Evolutionary conservation across 2,329 filamentous ascomycete species (phyloP).

Genomic region (Oidium heveae): DNA sequence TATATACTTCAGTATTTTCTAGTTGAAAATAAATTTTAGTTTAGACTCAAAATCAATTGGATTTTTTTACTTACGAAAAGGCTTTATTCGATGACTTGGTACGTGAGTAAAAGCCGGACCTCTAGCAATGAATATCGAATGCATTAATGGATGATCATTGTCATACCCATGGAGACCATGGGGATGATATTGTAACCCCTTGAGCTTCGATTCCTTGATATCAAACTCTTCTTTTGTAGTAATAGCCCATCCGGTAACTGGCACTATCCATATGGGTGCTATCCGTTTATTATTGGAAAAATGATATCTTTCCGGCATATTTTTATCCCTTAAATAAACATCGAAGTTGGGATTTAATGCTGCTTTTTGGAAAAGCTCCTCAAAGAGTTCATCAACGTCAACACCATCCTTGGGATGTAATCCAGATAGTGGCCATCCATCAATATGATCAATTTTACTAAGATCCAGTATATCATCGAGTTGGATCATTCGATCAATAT

Average conservation of each 20-base stretch:
- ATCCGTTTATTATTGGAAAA: constrained; percentile 75
- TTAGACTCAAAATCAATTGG: neutral
- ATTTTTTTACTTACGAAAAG: constrained; percentile 42
- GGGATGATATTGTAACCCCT: constrained; percentile 47
- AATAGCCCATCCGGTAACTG: constrained; percentile 79
- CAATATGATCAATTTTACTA: constrained; percentile 51
- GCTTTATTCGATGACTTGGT: constrained; percentile 52
- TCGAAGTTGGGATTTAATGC: constrained; percentile 46
- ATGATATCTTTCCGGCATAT: constrained; percentile 86
- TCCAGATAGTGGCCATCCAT: constrained; percentile 86
- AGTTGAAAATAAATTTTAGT: neutral
- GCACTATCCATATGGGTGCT: constrained; percentile 82
- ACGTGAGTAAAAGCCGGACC: constrained; percentile 79
- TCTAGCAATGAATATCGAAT: constrained; percentile 78
- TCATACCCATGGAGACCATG: constrained; percentile 85
- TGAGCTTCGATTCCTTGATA: constrained; percentile 36
- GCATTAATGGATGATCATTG: constrained; percentile 81
- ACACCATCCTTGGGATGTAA: constrained; percentile 61
- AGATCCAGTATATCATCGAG: constrained; percentile 72
- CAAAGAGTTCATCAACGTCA: constrained; percentile 43
- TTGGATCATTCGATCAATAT: constrained; percentile 55
- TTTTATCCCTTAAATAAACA: constrained; percentile 60
- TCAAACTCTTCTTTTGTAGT: constrained; percentile 60
- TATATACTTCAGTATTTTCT: constrained; percentile 93
- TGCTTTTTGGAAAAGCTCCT: constrained; percentile 29